Evolutionary conservation across 805 yeast genomes (phyloP), one percentile per base, ranked within the genome.

Genomic region (Citeromyces nyonsensis): DNA sequence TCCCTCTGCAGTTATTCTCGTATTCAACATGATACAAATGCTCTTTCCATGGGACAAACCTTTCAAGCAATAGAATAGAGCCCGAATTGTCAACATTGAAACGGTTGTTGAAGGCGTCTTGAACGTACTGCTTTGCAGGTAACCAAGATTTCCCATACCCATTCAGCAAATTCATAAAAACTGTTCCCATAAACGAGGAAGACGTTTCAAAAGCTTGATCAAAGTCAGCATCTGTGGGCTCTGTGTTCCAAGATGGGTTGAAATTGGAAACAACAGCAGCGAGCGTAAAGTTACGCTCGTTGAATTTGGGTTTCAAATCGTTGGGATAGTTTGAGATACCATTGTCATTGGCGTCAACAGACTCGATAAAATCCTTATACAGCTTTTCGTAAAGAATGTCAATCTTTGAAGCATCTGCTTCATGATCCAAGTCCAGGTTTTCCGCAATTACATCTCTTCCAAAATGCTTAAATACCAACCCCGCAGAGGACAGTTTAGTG

Each of bases 341-440:
- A 48, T 91, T 91, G 53, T 91, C 98, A 48, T 86, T 83, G 35
- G 96, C 98, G 56, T 86, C 98, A 24, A 91, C 64, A 7, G 95
- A 75, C 56, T 91, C 97, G 37, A 91, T 61, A 45, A 91, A 84
- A 40, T 79, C 88, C 36, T 69, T 67, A 59, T 91, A 91, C n/a
- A 88, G 61, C 51, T 80, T 81, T 26, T 63, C 61, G 52, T 77
- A 84, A 30, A 91, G 58, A 24, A 74, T 54, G 13, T 77, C 79
- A 26, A 82, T 55, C n/a, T 66, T 61, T 3, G 56, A 43, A 2
- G 47, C 45, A 25, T 57, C 48, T 29, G 47, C 44, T 6, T 50
- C 44, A 8, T 46, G 41, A 10, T 58, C 57, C 3, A 56, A 58
- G 15, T 61, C 57, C 35, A 75, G 54, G 13, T 69, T 56, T 35